Evolutionary conservation across 345 rosid species (phyloP).

Genomic region (Pistacia atlantica): DNA sequence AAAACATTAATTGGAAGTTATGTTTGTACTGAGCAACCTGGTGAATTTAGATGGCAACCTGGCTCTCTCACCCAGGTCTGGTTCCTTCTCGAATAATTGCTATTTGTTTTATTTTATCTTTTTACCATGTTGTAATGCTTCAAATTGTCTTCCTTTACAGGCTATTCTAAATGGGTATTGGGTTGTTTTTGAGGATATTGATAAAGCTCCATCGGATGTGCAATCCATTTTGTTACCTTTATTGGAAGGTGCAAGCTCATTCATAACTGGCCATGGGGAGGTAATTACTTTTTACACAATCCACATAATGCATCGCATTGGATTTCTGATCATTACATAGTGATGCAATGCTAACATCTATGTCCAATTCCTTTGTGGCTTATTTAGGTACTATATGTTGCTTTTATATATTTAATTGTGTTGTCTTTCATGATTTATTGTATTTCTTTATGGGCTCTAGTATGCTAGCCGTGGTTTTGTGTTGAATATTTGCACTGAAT

Average conservation of each 20-base stretch:
- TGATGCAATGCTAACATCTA: not conserved
- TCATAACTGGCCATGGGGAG: conserved; percentile 78
- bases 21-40: conserved; percentile 94
- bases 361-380: not conserved
- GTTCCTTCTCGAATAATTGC: conserved; percentile 13
- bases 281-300: conserved; percentile 30
- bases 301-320: not conserved
- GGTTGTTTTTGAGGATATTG: conserved; percentile 96
- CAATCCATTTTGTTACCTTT: conserved; percentile 77
- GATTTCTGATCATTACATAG: not conserved
- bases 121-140: not conserved
- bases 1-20: conserved; percentile 89
- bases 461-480: not conserved
- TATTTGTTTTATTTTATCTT: conserved; percentile 16
- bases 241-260: conserved; percentile 75
- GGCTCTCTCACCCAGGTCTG: conserved; percentile 95
- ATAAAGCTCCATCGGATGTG: conserved; percentile 91
- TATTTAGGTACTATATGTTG: not conserved
- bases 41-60: conserved; percentile 97
- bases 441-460: not conserved
- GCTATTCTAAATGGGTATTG: conserved; percentile 82
- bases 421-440: too few relatives aligned
- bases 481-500: not conserved
- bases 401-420: too few relatives aligned
- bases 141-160: conserved; percentile 35